phyloP scores from a whole-genome alignment of 768 basidiomycete genomes.

The Kwoniella sp. region DNA sequence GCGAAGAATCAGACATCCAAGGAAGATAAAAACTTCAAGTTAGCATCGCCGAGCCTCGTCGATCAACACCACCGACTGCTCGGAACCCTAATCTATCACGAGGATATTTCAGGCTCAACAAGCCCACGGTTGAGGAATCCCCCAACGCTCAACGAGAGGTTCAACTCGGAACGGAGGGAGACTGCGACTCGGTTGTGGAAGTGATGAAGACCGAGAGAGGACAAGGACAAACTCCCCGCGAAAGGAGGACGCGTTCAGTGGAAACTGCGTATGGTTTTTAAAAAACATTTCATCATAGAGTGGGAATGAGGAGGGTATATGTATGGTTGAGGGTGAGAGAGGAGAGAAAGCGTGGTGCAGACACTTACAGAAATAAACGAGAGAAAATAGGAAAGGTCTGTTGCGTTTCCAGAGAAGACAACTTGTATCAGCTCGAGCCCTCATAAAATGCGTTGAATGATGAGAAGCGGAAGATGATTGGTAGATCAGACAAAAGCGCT shows the following conservation, averaged over 20 bases:
- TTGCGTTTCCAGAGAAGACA: neutral
- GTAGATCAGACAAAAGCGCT: constrained; percentile 57
- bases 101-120: constrained; percentile 20
- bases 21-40: constrained; percentile 56
- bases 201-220: constrained; percentile 23
- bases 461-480: neutral
- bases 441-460: neutral
- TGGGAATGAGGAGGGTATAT: constrained; percentile 6
- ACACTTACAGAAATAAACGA: constrained; percentile 16
- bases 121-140: constrained; percentile 36
- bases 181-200: constrained; percentile 38
- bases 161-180: constrained; percentile 42
- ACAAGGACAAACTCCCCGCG: constrained; percentile 49
- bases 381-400: constrained; percentile 8
- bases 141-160: constrained; percentile 45
- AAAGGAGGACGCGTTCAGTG: constrained; percentile 56
- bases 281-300: constrained; percentile 52
- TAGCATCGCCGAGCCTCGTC: constrained; percentile 47
- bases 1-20: constrained; percentile 55
- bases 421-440: constrained; percentile 27
- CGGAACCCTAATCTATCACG: constrained; percentile 25
- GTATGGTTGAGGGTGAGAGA: neutral
- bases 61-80: constrained; percentile 34
- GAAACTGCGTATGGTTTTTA: constrained; percentile 58
- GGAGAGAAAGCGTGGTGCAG: neutral